A percentile compares a stretch with the other conserved stretches of the same genome.
These are phyloP conservation scores for Penicillium mononematosum DNA, from an alignment of 495 filamentous ascomycete genomes.

Conservation along the genomic window DNA sequence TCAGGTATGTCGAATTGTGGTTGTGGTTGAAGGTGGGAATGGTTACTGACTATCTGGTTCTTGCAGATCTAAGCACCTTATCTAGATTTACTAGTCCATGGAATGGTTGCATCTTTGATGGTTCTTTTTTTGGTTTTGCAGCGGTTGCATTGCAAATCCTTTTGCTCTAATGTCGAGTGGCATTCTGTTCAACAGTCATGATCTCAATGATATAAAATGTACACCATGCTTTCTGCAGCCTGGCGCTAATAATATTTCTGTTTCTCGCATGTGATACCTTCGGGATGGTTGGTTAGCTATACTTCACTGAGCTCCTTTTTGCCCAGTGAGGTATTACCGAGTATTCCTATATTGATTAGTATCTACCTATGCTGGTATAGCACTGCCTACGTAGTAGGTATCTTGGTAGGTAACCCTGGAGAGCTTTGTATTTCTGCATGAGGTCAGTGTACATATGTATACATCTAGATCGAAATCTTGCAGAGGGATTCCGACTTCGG, in stretches of 20 bases:
- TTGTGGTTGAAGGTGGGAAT: not conserved
- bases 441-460: not conserved
- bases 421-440: not conserved
- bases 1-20: conserved; percentile 57
- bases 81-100: conserved; percentile 45
- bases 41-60: not conserved
- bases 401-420: not conserved
- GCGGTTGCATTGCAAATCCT: conserved; percentile 26
- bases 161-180: conserved; percentile 33
- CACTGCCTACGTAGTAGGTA: not conserved
- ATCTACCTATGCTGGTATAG: not conserved
- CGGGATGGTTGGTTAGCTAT: not conserved
- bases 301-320: not conserved
- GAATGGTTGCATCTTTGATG: conserved; percentile 19
- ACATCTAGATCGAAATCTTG: not conserved
- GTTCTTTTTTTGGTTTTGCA: conserved; percentile 21
- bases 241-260: conserved; percentile 10
- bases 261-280: not conserved
- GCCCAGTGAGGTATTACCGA: not conserved
- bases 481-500: not conserved
- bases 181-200: conserved; percentile 43
- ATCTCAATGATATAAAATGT: conserved; percentile 42
- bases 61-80: conserved; percentile 79
- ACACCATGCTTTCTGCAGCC: conserved; percentile 23
- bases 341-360: not conserved